A percentile compares a stretch with the other conserved stretches of the same genome.
These are phyloP conservation scores for Didymella exigua DNA, from an alignment of 2,329 filamentous ascomycete species.

Conservation along the genomic window DNA sequence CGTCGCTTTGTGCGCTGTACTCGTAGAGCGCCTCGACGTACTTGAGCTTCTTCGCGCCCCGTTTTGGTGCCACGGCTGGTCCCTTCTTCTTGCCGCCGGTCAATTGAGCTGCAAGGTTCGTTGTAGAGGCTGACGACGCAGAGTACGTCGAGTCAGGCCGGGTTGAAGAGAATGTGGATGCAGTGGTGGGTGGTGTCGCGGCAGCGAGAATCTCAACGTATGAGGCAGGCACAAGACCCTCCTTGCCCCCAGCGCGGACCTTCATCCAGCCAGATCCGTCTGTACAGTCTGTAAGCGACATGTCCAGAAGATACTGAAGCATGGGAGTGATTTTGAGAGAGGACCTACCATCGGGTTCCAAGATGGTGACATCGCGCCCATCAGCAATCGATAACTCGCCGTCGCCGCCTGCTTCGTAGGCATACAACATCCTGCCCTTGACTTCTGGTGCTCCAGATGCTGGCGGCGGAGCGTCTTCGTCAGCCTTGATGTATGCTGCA, in stretches of 20 bases:
- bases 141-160: conserved; percentile 68
- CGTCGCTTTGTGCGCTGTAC: conserved; percentile 82
- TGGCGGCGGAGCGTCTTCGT: conserved; percentile 52
- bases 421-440: conserved; percentile 86
- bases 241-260: conserved; percentile 73
- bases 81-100: conserved; percentile 76
- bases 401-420: conserved; percentile 78
- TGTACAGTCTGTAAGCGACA: conserved; percentile 49
- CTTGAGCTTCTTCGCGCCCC: conserved; percentile 90
- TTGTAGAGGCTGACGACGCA: conserved; percentile 75
- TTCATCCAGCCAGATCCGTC: conserved; percentile 93
- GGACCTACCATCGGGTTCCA: conserved; percentile 85
- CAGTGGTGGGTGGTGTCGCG: conserved; percentile 47
- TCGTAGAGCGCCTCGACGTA: conserved; percentile 95
- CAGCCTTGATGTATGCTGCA: conserved; percentile 74
- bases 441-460: conserved; percentile 57
- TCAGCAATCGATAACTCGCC: conserved; percentile 83
- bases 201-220: conserved; percentile 73
- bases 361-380: conserved; percentile 74
- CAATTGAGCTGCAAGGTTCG: conserved; percentile 50
- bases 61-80: conserved; percentile 85
- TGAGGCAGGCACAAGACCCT: conserved; percentile 84
- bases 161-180: conserved; percentile 44
- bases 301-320: conserved; percentile 22
- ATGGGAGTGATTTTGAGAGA: conserved; percentile 21